phyloP scores from a whole-genome alignment of 495 filamentous ascomycete genomes.

The Aspergillus bridgeri region DNA sequence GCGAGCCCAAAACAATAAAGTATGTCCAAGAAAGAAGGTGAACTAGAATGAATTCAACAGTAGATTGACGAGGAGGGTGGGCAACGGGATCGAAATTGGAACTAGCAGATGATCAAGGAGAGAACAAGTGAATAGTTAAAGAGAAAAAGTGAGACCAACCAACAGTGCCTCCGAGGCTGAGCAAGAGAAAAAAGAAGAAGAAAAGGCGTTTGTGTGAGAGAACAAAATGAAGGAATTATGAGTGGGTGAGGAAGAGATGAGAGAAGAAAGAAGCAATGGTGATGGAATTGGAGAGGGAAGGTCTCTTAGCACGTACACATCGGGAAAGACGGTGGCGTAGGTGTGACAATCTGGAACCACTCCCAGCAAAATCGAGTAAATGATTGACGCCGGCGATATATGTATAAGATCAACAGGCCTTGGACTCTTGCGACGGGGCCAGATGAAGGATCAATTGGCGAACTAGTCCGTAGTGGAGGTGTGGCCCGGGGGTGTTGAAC shows the following conservation, averaged over 20 bases:
- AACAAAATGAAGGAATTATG: constrained; percentile 14
- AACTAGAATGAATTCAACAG: neutral
- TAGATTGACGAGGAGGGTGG: neutral
- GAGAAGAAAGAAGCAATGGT: constrained; percentile 13
- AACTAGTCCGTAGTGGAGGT: neutral
- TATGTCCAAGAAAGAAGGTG: neutral
- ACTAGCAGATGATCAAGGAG: neutral
- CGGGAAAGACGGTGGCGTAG: constrained; percentile 13
- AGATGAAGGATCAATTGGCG: constrained; percentile 1
- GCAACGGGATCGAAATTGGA: neutral
- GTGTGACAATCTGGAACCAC: constrained; percentile 14
- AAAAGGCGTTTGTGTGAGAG: constrained; percentile 4
- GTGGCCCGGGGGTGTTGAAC: neutral
- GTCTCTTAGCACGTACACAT: constrained; percentile 18
- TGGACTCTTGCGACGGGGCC: neutral
- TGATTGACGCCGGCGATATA: neutral
- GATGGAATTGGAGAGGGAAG: constrained; percentile 10
- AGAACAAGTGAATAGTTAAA: constrained; percentile 9
- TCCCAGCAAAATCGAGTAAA: neutral
- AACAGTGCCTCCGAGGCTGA: constrained; percentile 12
- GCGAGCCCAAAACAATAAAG: neutral
- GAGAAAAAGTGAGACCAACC: constrained; percentile 15
- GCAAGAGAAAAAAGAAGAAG: constrained; percentile 12
- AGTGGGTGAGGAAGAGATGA: constrained; percentile 14
- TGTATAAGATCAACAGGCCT: neutral